Conservation (phyloP, 176 grass and related monocot genomes). For the Oryza punctata region DNA sequence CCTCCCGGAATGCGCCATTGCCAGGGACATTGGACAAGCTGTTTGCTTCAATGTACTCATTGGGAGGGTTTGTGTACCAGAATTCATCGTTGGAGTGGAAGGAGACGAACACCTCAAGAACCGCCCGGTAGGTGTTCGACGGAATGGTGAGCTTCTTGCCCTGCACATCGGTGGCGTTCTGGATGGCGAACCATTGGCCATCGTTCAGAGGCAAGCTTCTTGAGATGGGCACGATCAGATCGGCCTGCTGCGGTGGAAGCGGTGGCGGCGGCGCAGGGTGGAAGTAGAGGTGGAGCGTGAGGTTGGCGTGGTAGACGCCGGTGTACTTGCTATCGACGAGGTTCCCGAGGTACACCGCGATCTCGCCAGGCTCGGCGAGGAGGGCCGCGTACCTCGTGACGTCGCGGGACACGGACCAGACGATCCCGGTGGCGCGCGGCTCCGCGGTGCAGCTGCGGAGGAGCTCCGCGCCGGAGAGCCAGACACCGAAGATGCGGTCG, state of each 20-base stretch:
- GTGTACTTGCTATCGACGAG: constrained; percentile 57
- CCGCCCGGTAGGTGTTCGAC: constrained; percentile 51
- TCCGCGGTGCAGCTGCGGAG: constrained; percentile 81
- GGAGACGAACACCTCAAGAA: constrained; percentile 56
- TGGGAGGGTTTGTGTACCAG: constrained; percentile 56
- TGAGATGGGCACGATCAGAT: constrained; percentile 55
- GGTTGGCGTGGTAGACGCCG: constrained; percentile 70
- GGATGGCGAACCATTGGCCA: constrained; percentile 49
- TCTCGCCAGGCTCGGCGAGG: constrained; percentile 32
- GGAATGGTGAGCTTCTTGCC: constrained; percentile 35
- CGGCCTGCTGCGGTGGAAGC: constrained; percentile 9
- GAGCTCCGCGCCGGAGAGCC: constrained; percentile 75
- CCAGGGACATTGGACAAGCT: constrained; percentile 24
- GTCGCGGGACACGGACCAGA: constrained; percentile 78
- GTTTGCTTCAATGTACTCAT: constrained; percentile 33
- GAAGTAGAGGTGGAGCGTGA: constrained; percentile 71
- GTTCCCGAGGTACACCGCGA: constrained; percentile 67
- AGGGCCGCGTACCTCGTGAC: constrained; percentile 64
- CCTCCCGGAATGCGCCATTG: constrained; percentile 51
- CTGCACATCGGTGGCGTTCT: constrained; percentile 43
- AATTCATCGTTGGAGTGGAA: constrained; percentile 47
- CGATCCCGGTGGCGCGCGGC: constrained; percentile 62
- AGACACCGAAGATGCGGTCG: constrained; percentile 84
- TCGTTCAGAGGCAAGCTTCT: constrained; percentile 27
- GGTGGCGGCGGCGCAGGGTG: constrained; percentile 1